A percentile compares a stretch with the other conserved stretches of the same genome.
These are phyloP conservation scores for Tilletia indica DNA, from an alignment of 1,284 basidiomycete species.

Conservation along the genomic window DNA sequence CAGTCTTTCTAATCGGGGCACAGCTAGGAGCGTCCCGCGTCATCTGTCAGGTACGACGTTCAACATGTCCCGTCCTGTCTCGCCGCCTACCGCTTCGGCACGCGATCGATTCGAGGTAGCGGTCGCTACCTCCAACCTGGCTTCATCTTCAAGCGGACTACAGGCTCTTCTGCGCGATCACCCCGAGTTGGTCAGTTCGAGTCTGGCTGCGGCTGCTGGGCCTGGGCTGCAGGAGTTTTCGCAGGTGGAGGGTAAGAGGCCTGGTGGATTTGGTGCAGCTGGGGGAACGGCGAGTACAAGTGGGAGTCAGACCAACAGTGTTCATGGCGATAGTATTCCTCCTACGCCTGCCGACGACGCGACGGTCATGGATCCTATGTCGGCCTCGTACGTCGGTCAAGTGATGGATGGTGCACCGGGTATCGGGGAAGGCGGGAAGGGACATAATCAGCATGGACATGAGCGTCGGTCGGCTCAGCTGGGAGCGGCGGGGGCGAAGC, in stretches of 20 bases:
- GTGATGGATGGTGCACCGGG: conserved; percentile 15
- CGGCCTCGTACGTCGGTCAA: conserved; percentile 7
- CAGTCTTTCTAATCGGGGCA: neutral
- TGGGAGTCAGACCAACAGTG: neutral
- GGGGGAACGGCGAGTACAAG: conserved; percentile 7
- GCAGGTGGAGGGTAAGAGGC: conserved; percentile 9
- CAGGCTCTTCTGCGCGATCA: conserved; percentile 53
- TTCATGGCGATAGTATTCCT: neutral
- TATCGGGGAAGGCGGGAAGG: conserved; percentile 20
- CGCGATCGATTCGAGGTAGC: conserved; percentile 42
- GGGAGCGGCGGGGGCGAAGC: conserved; percentile 73
- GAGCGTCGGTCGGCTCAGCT: conserved; percentile 8
- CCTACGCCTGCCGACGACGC: conserved; percentile 23
- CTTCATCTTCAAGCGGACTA: conserved; percentile 44
- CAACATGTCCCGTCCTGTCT: conserved; percentile 35
- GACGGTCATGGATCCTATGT: neutral
- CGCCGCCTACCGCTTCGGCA: conserved; percentile 37
- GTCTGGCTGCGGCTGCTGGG: conserved; percentile 47
- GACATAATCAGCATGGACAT: neutral
- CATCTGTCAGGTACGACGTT: conserved; percentile 18
- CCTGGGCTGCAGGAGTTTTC: conserved; percentile 28
- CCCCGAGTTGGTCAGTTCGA: conserved; percentile 50
- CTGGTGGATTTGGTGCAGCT: neutral
- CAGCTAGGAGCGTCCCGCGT: neutral
- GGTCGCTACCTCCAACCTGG: conserved; percentile 44